A percentile compares a stretch with the other conserved stretches of the same genome.
These are phyloP conservation scores for Phylloporus sp. DNA, from an alignment of 1,284 basidiomycete species.

Conservation along the genomic window DNA sequence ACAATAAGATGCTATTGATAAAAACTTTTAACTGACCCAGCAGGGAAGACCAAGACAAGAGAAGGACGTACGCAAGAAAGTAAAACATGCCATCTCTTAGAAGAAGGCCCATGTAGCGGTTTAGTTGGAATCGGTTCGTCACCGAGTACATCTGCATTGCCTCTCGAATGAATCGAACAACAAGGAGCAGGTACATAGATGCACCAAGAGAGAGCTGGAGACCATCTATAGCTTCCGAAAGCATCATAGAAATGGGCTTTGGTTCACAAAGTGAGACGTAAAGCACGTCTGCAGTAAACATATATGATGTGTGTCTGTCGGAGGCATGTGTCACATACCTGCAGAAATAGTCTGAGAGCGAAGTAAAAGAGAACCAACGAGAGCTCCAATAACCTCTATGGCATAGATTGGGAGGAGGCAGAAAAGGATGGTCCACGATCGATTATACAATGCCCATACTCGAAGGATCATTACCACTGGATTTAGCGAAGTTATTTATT, in stretches of 20 bases:
- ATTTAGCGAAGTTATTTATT: too few species aligned
- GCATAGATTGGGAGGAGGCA: neutral
- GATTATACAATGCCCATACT: slow-evolving; percentile 1
- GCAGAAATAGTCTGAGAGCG: neutral
- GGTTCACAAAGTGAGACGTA: neutral
- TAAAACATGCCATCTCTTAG: slow-evolving; percentile 1
- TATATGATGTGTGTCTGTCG: too few species aligned
- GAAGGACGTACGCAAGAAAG: slow-evolving; percentile 1
- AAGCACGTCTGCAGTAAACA: too few species aligned
- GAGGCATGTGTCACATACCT: neutral
- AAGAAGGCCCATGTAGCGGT: neutral
- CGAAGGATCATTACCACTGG: slow-evolving; percentile 7
- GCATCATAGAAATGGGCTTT: neutral
- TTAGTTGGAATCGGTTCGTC: neutral
- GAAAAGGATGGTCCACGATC: neutral
- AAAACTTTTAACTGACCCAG: too few species aligned
- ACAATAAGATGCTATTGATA: neutral
- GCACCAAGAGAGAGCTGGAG: neutral
- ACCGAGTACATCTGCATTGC: neutral
- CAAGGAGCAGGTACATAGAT: neutral
- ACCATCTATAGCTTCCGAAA: neutral
- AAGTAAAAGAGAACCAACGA: neutral
- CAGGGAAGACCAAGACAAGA: too few species aligned
- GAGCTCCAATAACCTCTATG: neutral
- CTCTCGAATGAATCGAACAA: neutral